phyloP scores from a whole-genome alignment of 306 rosid genomes.

The Prunus mira region DNA sequence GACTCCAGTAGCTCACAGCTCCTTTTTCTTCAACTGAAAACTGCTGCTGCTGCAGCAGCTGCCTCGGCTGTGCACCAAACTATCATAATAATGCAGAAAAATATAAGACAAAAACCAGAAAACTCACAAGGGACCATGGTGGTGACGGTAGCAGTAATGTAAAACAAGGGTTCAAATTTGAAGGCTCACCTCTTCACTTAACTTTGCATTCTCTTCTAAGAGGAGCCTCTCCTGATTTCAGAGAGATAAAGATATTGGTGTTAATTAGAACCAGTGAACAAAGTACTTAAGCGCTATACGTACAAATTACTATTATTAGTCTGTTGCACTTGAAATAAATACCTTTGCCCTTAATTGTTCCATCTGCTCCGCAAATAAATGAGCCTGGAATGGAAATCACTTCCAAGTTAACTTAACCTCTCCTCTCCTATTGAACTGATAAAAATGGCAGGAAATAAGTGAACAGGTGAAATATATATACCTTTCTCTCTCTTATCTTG shows the following conservation, averaged over 20 bases:
- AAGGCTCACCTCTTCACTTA: constrained; percentile 39
- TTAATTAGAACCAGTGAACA: not conserved
- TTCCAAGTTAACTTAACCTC: not conserved
- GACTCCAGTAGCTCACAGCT: constrained; percentile 9
- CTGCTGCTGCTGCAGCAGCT: constrained; percentile 12
- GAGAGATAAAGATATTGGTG: not conserved
- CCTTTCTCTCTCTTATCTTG: constrained; percentile 51
- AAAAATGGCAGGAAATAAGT: not conserved
- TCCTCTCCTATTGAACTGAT: no score
- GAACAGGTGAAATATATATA: constrained; percentile 2
- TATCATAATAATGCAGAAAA: not conserved
- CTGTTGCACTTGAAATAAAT: not conserved
- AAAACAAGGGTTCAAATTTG: not conserved
- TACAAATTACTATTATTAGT: not conserved
- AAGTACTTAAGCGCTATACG: not conserved
- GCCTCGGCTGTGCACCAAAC: constrained; percentile 3
- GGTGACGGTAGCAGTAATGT: no score
- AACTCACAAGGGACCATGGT: not conserved
- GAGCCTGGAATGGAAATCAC: constrained; percentile 31
- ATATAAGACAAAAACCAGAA: not conserved
- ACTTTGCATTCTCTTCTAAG: constrained; percentile 37
- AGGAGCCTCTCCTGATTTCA: constrained; percentile 48
- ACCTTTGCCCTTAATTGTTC: constrained; percentile 47
- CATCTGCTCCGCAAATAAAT: constrained; percentile 31
- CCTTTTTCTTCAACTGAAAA: constrained; percentile 14